Base-by-base conservation (phyloP, 2,329 filamentous ascomycete species). In the Hypoxylon sp. region DNA sequence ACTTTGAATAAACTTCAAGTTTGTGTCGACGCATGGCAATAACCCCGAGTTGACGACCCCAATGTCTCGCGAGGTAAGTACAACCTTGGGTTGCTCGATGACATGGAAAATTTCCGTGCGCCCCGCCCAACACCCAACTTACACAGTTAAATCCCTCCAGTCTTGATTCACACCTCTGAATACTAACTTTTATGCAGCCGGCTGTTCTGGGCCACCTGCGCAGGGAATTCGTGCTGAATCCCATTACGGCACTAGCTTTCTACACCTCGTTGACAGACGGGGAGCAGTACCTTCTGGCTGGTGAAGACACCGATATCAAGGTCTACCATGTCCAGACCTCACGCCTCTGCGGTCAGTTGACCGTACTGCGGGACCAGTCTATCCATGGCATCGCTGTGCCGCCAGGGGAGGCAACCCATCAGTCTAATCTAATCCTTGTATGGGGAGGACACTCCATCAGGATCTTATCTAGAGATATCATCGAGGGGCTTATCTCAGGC, bases 371-470 rank as follows among this genome's bases (percentile, higher is more conserved):
- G 14, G 84, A 84, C n/a, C 92, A 95, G 76, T 82, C 88, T 2
- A 88, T 96, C 55, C 93, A 96, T 78, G 93, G 93, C 2, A 88
- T 95, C 59, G 79, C 83, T n/a, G 79, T 88, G 25, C 71, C 72
- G 5, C 57, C 74, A 56, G 77, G 72, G 13, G 63, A 65, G 7
- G 63, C 59, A 28, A 25, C 51, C 1, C 66, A 67, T 21, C 62
- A 48, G 1, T 50, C 60, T 1, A 73, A 73, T 6, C 72, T 79
- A 45, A 70, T 89, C 9, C 81, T 95, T 5, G 79, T 90, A 14
- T 97, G 93, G 92, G 93, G 93, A 41, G 91, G 89, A 1, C 82
- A 84, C 14, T 86, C 83, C 1, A 80, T 92, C n/a, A 86, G 81
- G 10, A 78, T 79, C 41, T 79, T 84, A 10, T 65, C 75, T 48